Base-by-base conservation (phyloP, 2,329 filamentous ascomycete species). In the Epichloe amarillans region DNA sequence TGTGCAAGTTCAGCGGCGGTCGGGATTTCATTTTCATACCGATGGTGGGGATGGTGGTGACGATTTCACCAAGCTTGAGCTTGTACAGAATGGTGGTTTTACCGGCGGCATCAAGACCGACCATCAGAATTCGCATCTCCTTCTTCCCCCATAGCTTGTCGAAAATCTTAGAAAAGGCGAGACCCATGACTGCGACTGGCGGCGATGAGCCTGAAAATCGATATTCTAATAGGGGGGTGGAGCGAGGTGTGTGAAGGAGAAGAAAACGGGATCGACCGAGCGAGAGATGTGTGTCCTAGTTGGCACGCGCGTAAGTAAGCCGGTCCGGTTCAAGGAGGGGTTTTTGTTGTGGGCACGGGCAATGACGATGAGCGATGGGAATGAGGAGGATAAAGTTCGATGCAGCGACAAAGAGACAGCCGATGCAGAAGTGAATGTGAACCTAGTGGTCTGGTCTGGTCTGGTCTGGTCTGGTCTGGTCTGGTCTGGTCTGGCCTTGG, bases 51-150 rank as follows among this genome's bases (percentile, higher is more conserved):
- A 98, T 98, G 62, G 93, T 98, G 68, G 93, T 97, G 71, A 97
- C 93, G 69, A 95, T 93, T 79, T 96, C 86, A 75, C 93, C 91
- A 67, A 98, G 87, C 83, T 98, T 98, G 72, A 98, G 84, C 82
- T 98, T 98, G 80, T 98, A 98, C 63, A 98, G 84, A 69, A 98
- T 98, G 64, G 93, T 98, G 67, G 93, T 98, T 83, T 98, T 98
- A 86, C 93, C 93, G 72, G 93, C 93, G 66, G 93, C 93, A 73
- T 98, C 93, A 66, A 98, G 84, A 82, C 93, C 93, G 64, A 98
- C 90, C 93, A 98, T 98, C 74, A 98, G 74, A 77, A 98, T 96
- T 80, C 93, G 84, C 93, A 98, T 98, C 83, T 98, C 93, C 84
- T 97, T 97, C 86, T 95, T 95, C 68, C 91, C 89, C 85, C 88